These are phyloP conservation scores for Epichloe hybrida DNA, from an alignment of 2,329 filamentous ascomycete genomes.

Conservation along the genomic window DNA sequence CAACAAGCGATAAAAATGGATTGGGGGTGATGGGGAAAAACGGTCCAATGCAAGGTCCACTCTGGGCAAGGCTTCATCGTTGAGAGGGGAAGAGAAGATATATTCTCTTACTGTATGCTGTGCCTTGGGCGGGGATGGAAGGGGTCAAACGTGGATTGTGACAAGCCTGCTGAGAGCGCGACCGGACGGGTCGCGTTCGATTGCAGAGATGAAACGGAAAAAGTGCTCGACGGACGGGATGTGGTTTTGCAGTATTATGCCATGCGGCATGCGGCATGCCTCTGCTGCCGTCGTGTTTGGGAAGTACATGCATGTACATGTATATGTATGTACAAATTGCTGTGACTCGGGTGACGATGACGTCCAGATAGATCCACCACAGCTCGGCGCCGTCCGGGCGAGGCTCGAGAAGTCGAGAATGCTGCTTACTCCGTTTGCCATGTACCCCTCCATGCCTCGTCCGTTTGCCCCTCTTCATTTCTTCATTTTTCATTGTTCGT, in stretches of 20 bases:
- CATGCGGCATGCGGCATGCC: neutral
- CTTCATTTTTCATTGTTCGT: too few relatives aligned
- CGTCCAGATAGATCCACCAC: neutral
- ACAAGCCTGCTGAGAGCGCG: neutral
- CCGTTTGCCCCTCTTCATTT: neutral
- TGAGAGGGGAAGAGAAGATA: too few relatives aligned
- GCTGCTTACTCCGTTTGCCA: neutral
- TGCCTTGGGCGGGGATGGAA: neutral
- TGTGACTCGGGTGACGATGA: neutral
- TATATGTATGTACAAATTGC: neutral
- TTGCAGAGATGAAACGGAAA: neutral
- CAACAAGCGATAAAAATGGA: too few relatives aligned
- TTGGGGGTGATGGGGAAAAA: too few relatives aligned
- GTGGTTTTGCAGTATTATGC: neutral
- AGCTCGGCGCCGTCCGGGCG: neutral
- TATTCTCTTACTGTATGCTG: too few relatives aligned
- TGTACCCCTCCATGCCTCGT: neutral
- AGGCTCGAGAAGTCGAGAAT: neutral
- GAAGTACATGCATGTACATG: neutral
- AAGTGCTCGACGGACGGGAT: too few relatives aligned
- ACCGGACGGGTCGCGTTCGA: neutral
- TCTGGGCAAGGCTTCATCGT: too few relatives aligned
- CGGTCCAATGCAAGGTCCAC: too few relatives aligned
- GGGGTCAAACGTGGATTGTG: neutral
- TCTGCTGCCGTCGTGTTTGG: neutral